Conservation (phyloP, 2,329 filamentous ascomycete species). For the Zymoseptoria crescenta region DNA sequence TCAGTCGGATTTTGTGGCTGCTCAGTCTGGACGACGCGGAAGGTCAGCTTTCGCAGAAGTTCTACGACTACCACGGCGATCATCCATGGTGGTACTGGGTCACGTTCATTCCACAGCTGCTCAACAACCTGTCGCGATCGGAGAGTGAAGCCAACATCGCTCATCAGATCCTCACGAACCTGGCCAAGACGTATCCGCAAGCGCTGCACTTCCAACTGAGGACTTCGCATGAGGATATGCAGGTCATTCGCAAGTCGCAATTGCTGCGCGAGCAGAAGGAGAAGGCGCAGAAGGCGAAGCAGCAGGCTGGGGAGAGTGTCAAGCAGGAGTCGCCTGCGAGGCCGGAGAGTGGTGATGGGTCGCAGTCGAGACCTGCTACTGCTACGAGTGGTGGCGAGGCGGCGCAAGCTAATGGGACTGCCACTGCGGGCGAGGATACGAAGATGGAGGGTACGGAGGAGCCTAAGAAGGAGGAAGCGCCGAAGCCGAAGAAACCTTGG, state of each 20-base stretch:
- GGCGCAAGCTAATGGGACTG: conserved; percentile 29
- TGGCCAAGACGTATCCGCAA: conserved; percentile 93
- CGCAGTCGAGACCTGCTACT: conserved; percentile 29
- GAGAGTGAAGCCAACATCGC: conserved; percentile 77
- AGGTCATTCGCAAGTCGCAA: conserved; percentile 81
- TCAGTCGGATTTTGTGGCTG: conserved; percentile 90
- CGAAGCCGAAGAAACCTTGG: conserved; percentile 71
- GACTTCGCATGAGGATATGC: conserved; percentile 89
- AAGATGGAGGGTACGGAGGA: conserved; percentile 41
- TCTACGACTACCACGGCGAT: conserved; percentile 94
- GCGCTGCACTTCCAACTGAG: conserved; percentile 89
- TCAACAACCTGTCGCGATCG: conserved; percentile 74
- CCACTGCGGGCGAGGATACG: conserved; percentile 22
- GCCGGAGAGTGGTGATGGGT: conserved; percentile 32
- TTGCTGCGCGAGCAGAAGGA: conserved; percentile 46
- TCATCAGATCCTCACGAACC: conserved; percentile 78
- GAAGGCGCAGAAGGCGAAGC: conserved; percentile 45
- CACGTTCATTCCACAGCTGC: conserved; percentile 92
- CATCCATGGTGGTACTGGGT: conserved; percentile 99
- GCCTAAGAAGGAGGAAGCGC: conserved; percentile 34
- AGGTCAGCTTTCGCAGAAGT: conserved; percentile 73
- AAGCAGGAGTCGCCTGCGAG: conserved; percentile 30
- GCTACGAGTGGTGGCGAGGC: conserved; percentile 15
- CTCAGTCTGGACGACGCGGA: conserved; percentile 87
- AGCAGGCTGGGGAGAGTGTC: conserved; percentile 49